phyloP scores from a whole-genome alignment of 2,329 filamentous ascomycete species.

The Aureobasidium sp. region DNA sequence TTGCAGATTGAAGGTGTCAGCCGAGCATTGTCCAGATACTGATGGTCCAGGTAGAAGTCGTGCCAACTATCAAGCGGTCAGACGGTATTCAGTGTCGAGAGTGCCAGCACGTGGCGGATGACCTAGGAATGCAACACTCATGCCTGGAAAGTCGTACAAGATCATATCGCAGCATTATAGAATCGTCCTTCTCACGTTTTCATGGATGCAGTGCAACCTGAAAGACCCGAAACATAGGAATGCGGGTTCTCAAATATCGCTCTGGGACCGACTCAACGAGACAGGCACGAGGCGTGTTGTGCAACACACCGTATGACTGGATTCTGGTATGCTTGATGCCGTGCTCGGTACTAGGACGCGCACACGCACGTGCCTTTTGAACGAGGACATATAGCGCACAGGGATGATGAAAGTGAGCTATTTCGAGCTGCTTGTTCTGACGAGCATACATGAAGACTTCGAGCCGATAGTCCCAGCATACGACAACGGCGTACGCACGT shows the following conservation, averaged over 20 bases:
- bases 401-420: background rate
- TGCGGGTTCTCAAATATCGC: background rate
- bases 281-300: conserved; percentile 8
- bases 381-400: background rate
- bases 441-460: background rate
- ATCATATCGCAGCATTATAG: conserved; percentile 2
- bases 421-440: background rate
- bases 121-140: background rate
- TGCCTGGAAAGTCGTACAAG: background rate
- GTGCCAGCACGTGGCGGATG: background rate
- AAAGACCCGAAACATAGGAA: conserved; percentile 6
- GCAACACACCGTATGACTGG: background rate
- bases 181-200: background rate
- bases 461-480: background rate
- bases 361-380: background rate
- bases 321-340: background rate
- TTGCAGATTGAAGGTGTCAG: background rate
- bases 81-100: background rate
- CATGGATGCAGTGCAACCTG: background rate
- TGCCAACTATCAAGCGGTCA: background rate
- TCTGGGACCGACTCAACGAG: background rate
- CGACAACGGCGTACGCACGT: background rate
- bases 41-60: background rate
- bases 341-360: background rate
- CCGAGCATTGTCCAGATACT: background rate